Percentiles rank a stretch among this genome's conserved stretches.
These are phyloP conservation scores for Aplosporella prunicola DNA, from an alignment of 2,329 filamentous ascomycete genomes.

Conservation along the genomic window DNA sequence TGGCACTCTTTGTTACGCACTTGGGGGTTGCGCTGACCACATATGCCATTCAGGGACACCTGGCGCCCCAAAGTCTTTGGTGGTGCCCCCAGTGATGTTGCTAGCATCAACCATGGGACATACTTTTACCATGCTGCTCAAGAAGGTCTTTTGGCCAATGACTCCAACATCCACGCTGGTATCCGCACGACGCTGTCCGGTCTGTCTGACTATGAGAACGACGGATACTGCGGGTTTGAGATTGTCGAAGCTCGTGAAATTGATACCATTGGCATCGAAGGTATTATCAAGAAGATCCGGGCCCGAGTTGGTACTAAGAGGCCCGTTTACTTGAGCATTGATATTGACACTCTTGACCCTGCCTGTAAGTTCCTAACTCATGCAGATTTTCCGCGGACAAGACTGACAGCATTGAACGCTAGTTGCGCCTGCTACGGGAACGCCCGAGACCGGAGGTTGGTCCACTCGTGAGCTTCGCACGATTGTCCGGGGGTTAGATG, in stretches of 20 bases:
- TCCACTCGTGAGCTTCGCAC: slow-evolving; percentile 63
- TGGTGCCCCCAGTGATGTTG: slow-evolving; percentile 65
- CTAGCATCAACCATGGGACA: slow-evolving; percentile 75
- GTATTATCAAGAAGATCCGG: slow-evolving; percentile 69
- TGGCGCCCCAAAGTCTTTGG: slow-evolving; percentile 84
- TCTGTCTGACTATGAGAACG: slow-evolving; percentile 73
- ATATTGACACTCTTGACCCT: slow-evolving; percentile 83
- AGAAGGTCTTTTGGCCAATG: slow-evolving; percentile 70
- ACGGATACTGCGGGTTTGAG: slow-evolving; percentile 75
- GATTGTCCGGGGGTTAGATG: slow-evolving; percentile 59
- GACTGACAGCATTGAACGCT: neutral
- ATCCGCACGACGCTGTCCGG: slow-evolving; percentile 76
- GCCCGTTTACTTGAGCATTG: slow-evolving; percentile 73
- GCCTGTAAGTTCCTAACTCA: slow-evolving; percentile 47
- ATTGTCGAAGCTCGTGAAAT: slow-evolving; percentile 69
- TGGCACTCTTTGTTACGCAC: too few species aligned
- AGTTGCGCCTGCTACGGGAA: slow-evolving; percentile 65
- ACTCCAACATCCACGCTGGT: slow-evolving; percentile 79
- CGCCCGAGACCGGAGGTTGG: slow-evolving; percentile 69
- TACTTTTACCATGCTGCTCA: slow-evolving; percentile 78
- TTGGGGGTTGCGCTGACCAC: too few species aligned
- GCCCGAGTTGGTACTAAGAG: slow-evolving; percentile 64
- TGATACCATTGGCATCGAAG: slow-evolving; percentile 57
- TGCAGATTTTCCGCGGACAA: neutral
- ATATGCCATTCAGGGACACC: slow-evolving; percentile 41